Evolutionary conservation across 2,329 filamentous ascomycete species (phyloP).

Genomic region (Fusarium concolor): DNA sequence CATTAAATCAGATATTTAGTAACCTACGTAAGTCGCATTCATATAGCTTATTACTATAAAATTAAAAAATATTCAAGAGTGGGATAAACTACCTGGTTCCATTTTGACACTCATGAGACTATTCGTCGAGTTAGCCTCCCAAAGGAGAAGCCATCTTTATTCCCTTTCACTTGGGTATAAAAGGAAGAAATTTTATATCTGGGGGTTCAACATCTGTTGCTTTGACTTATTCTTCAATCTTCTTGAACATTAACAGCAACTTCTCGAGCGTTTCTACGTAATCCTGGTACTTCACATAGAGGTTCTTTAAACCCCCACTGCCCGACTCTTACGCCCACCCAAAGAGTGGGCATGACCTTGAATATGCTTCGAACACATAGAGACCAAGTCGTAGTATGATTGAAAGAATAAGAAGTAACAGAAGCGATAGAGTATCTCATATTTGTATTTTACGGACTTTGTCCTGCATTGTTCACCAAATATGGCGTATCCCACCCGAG

Average conservation of each 20-base stretch:
- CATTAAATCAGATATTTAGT: too few relatives aligned
- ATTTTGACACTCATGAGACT: too few relatives aligned
- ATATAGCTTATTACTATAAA: too few relatives aligned
- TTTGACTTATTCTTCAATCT: too few relatives aligned
- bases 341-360: background rate
- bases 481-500: slow-evolving; percentile 2
- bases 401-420: background rate
- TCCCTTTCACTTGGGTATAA: background rate
- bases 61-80: too few relatives aligned
- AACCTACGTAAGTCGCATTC: too few relatives aligned
- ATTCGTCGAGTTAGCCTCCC: too few relatives aligned
- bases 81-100: too few relatives aligned
- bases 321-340: background rate
- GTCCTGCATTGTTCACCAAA: background rate
- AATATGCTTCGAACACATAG: too few relatives aligned
- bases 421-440: too few relatives aligned
- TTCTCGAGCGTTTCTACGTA: background rate
- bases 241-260: too few relatives aligned
- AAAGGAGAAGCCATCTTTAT: background rate
- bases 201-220: background rate
- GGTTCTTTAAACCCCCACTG: background rate
- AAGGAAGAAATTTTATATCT: background rate
- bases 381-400: background rate
- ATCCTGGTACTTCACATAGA: background rate
- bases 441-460: background rate